Evolutionary conservation across 345 rosid genomes (phyloP).

Genomic region (Salix brachista): DNA sequence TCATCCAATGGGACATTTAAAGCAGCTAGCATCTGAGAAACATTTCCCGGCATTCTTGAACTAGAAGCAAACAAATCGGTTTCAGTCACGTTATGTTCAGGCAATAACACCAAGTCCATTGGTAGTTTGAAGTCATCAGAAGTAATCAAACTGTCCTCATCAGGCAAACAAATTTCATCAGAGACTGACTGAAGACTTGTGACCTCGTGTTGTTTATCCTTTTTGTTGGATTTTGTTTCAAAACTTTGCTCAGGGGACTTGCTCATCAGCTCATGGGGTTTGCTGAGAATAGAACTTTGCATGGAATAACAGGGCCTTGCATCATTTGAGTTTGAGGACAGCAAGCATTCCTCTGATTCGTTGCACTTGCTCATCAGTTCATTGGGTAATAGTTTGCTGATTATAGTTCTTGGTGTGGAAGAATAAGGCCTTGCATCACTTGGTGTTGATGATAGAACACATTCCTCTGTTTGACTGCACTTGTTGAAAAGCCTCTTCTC

Average conservation of each 20-base stretch:
- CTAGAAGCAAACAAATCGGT: slow-evolving; percentile 3
- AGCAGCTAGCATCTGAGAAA: background rate
- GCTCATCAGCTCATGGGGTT: background rate
- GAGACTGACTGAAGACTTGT: background rate
- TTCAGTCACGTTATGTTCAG: slow-evolving; percentile 1
- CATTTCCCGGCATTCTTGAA: slow-evolving; percentile 4
- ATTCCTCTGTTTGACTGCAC: slow-evolving; percentile 10
- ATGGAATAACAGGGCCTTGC: no score
- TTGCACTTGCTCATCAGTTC: no score
- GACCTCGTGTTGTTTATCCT: slow-evolving; percentile 1
- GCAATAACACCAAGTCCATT: background rate
- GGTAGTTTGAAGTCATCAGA: slow-evolving; percentile 21
- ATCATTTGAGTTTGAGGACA: no score
- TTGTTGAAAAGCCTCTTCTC: background rate
- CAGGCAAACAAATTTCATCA: slow-evolving; percentile 32
- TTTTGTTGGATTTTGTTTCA: slow-evolving; percentile 6
- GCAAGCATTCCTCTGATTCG: no score
- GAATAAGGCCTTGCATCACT: background rate
- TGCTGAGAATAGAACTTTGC: background rate
- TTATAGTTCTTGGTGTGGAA: background rate
- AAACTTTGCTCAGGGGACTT: background rate
- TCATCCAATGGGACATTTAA: background rate
- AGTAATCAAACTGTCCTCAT: slow-evolving; percentile 40
- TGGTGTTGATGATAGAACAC: background rate
- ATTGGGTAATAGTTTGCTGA: no score